These are phyloP conservation scores for Cordyceps cateniannulata DNA, from an alignment of 2,329 filamentous ascomycete species.

Conservation along the genomic window DNA sequence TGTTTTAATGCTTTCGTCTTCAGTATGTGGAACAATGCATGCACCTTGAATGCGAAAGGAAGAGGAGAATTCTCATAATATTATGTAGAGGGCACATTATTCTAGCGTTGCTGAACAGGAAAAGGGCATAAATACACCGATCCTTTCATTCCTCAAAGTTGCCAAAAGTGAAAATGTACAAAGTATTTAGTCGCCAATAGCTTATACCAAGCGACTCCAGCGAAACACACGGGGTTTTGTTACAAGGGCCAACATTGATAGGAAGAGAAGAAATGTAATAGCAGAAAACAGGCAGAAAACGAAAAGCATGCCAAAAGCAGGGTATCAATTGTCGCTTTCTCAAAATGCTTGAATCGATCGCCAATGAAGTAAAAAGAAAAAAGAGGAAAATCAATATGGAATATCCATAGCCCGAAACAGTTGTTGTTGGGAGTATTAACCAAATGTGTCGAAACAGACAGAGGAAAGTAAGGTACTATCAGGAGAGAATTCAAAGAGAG, in stretches of 20 bases:
- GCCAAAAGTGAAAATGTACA: neutral
- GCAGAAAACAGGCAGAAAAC: neutral
- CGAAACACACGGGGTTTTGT: neutral
- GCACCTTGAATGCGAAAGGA: neutral
- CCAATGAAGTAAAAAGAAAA: neutral
- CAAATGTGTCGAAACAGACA: neutral
- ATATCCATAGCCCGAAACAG: neutral
- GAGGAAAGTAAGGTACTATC: neutral
- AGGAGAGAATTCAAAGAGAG: neutral
- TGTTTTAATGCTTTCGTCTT: too few relatives aligned
- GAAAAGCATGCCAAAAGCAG: constrained; percentile 2
- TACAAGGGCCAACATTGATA: neutral
- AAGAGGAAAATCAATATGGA: neutral
- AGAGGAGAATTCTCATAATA: neutral
- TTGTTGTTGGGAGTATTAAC: neutral
- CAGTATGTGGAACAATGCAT: neutral
- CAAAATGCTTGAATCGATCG: neutral
- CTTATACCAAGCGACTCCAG: too few relatives aligned
- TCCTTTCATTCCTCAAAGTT: neutral
- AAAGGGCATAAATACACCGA: too few relatives aligned
- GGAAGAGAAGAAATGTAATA: neutral
- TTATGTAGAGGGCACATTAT: neutral
- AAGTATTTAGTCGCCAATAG: neutral
- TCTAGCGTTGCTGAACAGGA: neutral
- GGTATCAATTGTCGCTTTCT: constrained; percentile 8